These are phyloP conservation scores for Stereum hirsutum DNA, from an alignment of 1,284 basidiomycete genomes.

Conservation along the genomic window DNA sequence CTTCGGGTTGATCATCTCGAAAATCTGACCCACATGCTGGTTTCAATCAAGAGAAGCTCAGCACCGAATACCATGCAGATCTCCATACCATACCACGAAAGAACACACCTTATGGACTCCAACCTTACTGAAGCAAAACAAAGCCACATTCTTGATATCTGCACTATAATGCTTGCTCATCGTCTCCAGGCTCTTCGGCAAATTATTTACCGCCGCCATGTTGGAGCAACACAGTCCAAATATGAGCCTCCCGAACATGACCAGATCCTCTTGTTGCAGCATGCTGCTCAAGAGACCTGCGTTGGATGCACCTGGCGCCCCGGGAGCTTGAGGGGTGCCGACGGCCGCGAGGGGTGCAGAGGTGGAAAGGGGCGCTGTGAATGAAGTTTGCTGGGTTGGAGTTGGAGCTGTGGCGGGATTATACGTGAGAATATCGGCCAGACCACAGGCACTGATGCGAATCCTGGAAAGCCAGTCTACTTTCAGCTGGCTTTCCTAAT, in stretches of 20 bases:
- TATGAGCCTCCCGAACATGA: slow-evolving; percentile 81
- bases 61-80: neutral
- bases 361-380: slow-evolving; percentile 1
- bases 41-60: slow-evolving; percentile 12
- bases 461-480: slow-evolving; percentile 30
- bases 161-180: slow-evolving; percentile 70
- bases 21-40: slow-evolving; percentile 75
- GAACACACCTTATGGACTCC: slow-evolving; percentile 45
- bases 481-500: slow-evolving; percentile 1
- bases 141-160: slow-evolving; percentile 75
- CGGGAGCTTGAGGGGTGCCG: slow-evolving; percentile 1
- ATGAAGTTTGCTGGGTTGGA: no score
- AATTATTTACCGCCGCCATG: slow-evolving; percentile 48
- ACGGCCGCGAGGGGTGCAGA: slow-evolving; percentile 1
- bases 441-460: slow-evolving; percentile 74
- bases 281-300: slow-evolving; percentile 48
- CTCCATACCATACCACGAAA: neutral
- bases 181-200: slow-evolving; percentile 72
- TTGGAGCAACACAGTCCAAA: slow-evolving; percentile 74
- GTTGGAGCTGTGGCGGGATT: slow-evolving; percentile 36
- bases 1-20: slow-evolving; percentile 72
- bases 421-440: slow-evolving; percentile 78
- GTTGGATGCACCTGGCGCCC: slow-evolving; percentile 1
- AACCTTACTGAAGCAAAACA: slow-evolving; percentile 76
- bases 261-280: slow-evolving; percentile 83